Evolutionary conservation across 352 stramenopile species (phyloP).

Genomic region (Poterioochromonas sp.): DNA sequence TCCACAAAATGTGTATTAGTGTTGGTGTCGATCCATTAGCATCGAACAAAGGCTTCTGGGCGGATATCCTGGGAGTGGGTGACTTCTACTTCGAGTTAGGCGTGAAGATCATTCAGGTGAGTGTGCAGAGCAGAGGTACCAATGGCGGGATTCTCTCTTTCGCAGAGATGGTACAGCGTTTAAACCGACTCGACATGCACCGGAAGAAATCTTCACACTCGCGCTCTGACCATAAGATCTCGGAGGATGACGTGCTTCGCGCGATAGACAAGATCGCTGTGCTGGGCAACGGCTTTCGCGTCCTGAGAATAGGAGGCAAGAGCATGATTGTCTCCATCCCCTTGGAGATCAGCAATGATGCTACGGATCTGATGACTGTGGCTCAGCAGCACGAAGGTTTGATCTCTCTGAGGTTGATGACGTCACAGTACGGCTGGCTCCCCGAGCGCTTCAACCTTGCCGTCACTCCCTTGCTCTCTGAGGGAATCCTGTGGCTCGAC

Average conservation of each 20-base stretch:
- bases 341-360: slow-evolving; percentile 83
- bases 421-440: slow-evolving; percentile 68
- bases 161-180: slow-evolving; percentile 48
- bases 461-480: slow-evolving; percentile 74
- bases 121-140: slow-evolving; percentile 75
- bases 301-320: slow-evolving; percentile 4
- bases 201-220: not conserved
- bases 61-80: slow-evolving; percentile 86
- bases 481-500: slow-evolving; percentile 94
- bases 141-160: slow-evolving; percentile 75
- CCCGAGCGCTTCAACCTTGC: slow-evolving; percentile 77
- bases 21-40: slow-evolving; percentile 88
- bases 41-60: slow-evolving; percentile 96
- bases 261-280: slow-evolving; percentile 86
- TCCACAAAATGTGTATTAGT: slow-evolving; percentile 88
- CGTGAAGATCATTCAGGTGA: slow-evolving; percentile 96
- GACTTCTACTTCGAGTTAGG: slow-evolving; percentile 99
- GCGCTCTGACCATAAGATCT: slow-evolving; percentile 41
- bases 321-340: slow-evolving; percentile 77
- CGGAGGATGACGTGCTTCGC: slow-evolving; percentile 81
- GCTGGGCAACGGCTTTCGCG: slow-evolving; percentile 82
- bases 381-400: slow-evolving; percentile 72
- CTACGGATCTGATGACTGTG: slow-evolving; percentile 78
- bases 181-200: slow-evolving; percentile 45
- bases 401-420: slow-evolving; percentile 71